Base-by-base conservation (phyloP, 75 land plant species). In the Pinus tabuliformis region DNA sequence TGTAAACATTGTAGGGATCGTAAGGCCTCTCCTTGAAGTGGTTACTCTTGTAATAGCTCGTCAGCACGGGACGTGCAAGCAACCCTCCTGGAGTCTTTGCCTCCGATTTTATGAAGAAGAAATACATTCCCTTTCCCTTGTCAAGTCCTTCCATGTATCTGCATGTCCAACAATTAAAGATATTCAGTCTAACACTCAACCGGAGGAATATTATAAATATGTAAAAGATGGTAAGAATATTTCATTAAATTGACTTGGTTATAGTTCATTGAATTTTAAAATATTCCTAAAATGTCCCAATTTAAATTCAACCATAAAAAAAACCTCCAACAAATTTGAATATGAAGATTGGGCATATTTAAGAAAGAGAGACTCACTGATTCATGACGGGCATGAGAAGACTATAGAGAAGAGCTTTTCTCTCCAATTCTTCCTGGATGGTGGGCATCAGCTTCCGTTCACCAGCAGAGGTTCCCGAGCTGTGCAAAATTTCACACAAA, bases 391-490 rank as follows among this genome's bases (percentile, higher is more conserved):
- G 95, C 93, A 86, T 86, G 72, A 90, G 93, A 49, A 92, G 89
- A 72, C 89, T 90, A 84, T 92, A 92, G 17, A 92, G 84, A 5
- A 85, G 75, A 72, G 83, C 83, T 21, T 89, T 78, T 20, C 95
- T 84, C 71, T 88, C 87, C 49, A 90, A 60, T 70, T 92, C 95
- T 49, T 92, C 93, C 21, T 76, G 26, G 57, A 90, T 90, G 0
- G 93, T 90, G 0, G 98, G 98, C 91, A 95, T 93, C 39, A 95
- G 84, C 79, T 95, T 95, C 70, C 90, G 72, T 66, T 92, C 92
- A 7, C 98, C 98, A 11, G 86, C 96, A 7, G 96, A 95, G 5
- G 98, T 95, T 4, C 98, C 98, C 13, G 98, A 95, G 78, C 96
- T 95, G 95, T 30, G 73, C 0, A 39, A 5, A 39, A 39, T 39